Evolutionary conservation across 371 early-diverging fungal genomes (phyloP).

Genomic region (Batrachochytrium dendrobatidis): DNA sequence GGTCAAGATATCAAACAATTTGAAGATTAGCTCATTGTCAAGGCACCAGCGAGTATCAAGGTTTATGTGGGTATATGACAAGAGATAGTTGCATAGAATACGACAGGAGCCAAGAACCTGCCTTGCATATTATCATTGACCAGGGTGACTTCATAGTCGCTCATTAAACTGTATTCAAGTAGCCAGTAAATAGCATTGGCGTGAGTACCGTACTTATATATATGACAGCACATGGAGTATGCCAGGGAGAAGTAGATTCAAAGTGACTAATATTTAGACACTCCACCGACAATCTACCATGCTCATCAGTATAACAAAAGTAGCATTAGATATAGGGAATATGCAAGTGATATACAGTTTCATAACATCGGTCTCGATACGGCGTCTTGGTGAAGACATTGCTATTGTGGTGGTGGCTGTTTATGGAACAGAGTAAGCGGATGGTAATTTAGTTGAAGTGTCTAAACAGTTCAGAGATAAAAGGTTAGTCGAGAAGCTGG

Average conservation of each 20-base stretch:
- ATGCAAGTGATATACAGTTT: constrained; percentile 94
- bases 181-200: background rate
- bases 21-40: background rate
- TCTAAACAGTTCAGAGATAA: too few relatives aligned
- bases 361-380: constrained; percentile 98
- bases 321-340: too few relatives aligned
- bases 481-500: too few relatives aligned
- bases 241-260: too few relatives aligned
- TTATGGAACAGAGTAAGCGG: too few relatives aligned
- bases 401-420: too few relatives aligned
- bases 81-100: background rate
- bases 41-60: background rate
- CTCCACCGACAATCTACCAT: too few relatives aligned
- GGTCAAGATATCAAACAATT: background rate
- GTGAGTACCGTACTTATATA: constrained; percentile 3
- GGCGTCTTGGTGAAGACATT: constrained; percentile 85
- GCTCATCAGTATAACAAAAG: too few relatives aligned
- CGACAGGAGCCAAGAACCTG: constrained; percentile 6
- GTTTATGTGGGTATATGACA: background rate
- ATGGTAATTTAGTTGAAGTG: too few relatives aligned
- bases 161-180: constrained; percentile 79
- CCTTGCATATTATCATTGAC: constrained; percentile 97
- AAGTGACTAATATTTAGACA: too few relatives aligned
- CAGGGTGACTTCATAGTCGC: constrained; percentile 95
- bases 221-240: too few relatives aligned